Evolutionary conservation across 768 basidiomycete genomes (phyloP).

Genomic region (Hericium alpestre): DNA sequence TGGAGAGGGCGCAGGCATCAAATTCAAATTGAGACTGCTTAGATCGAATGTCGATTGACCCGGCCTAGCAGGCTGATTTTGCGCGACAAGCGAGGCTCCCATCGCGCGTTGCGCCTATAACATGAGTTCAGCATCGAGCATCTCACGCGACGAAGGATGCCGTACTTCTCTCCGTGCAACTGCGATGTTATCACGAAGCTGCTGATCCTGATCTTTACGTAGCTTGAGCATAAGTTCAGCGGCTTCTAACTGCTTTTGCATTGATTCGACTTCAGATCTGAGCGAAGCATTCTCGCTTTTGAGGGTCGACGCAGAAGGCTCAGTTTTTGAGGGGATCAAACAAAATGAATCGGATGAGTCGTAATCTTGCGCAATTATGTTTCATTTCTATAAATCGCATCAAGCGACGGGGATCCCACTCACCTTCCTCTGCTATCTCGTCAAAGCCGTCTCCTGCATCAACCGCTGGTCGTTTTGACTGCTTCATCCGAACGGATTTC

Average conservation of each 20-base stretch:
- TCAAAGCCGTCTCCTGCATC: conserved; percentile 40
- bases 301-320: conserved; percentile 36
- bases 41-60: conserved; percentile 38
- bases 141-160: background rate
- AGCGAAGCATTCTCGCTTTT: conserved; percentile 60
- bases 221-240: conserved; percentile 56
- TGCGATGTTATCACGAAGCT: conserved; percentile 73
- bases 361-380: conserved; percentile 21
- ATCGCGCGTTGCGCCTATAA: conserved; percentile 69
- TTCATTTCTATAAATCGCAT: background rate
- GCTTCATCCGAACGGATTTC: conserved; percentile 7
- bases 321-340: conserved; percentile 55
- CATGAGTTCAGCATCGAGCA: background rate
- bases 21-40: conserved; percentile 45
- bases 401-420: conserved; percentile 4
- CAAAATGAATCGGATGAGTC: conserved; percentile 76
- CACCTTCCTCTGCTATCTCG: conserved; percentile 60
- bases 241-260: conserved; percentile 47
- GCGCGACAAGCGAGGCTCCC: conserved; percentile 54
- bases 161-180: conserved; percentile 56
- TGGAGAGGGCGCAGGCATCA: conserved; percentile 36
- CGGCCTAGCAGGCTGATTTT: conserved; percentile 25
- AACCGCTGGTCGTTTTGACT: conserved; percentile 9
- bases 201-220: conserved; percentile 69
- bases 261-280: conserved; percentile 46